Conservation (phyloP, 495 filamentous ascomycete species). For the Hypoxylon fragiforme region DNA sequence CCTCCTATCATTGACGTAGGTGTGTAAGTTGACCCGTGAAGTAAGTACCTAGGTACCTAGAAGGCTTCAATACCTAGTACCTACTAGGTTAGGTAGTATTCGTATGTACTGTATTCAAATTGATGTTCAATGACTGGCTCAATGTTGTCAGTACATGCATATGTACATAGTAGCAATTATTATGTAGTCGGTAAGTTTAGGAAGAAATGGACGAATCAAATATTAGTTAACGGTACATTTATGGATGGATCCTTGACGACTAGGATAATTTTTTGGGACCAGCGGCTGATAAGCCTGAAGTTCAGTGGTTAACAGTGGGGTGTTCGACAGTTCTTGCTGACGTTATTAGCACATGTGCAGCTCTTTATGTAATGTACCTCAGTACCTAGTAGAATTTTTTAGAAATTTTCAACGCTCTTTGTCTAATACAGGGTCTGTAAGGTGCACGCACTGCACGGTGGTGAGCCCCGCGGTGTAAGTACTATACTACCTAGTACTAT, state of each 20-base stretch:
- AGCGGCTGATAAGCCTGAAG: slow-evolving; percentile 25
- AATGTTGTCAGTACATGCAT: background rate
- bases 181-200: slow-evolving; percentile 29
- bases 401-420: background rate
- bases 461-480: slow-evolving; percentile 30
- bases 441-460: slow-evolving; percentile 6
- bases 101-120: no score
- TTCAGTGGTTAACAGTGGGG: slow-evolving; percentile 18
- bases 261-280: slow-evolving; percentile 20
- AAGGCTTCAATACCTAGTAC: no score
- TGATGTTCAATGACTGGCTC: no score
- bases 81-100: no score
- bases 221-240: slow-evolving; percentile 7
- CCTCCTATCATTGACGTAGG: no score
- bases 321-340: background rate
- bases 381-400: no score
- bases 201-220: slow-evolving; percentile 18
- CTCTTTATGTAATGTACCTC: no score
- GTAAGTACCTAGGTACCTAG: no score
- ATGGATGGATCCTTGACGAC: slow-evolving; percentile 18
- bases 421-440: background rate
- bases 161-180: background rate
- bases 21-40: no score
- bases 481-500: no score
- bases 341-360: no score